Base-by-base conservation (phyloP, 179 eudicot genomes). In the Amaranthus tricolor region DNA sequence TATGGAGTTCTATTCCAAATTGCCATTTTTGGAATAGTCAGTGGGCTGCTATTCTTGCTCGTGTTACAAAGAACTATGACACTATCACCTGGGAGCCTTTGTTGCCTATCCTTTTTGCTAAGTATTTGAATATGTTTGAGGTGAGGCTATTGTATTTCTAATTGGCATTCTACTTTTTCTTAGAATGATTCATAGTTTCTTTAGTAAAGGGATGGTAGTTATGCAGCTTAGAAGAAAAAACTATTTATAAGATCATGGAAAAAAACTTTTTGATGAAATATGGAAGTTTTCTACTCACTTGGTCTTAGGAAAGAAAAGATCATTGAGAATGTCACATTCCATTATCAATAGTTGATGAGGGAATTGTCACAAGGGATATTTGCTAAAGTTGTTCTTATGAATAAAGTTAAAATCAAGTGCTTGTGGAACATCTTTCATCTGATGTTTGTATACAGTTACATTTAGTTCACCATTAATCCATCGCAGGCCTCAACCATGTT, bases 11-110 rank as follows among this genome's bases (percentile, higher is more conserved):
- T 59, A 81, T 93, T 77, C 98, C 98, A 68, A 88, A 90, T 86
- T 91, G 92, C 79, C 97, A 88, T 74, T 95, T 95, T 75, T 95
- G 99, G 99, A 90, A 95, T 79, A 88, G 95, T 75, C 99, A 95
- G 70, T 95, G 98, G 98, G 86, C 95, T 70, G 90, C 98, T 72
- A 79, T 95, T 72, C 91, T 88, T 80, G 98, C 98, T 79, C 99
- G 99, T 72, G 89, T 91, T 66, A 88, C 89, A 82, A 95, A 93
- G 86, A 89, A 88, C 83, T 90, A 86, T 81, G 79, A 81, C 68
- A 72, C 55, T 43, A 80, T 89, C 68, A 80, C 82, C 74, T 95
- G 99, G 99, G 96, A 93, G 71, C 80, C 85, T 76, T 86, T 87
- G 69, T 81, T 93, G 78, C 92, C 98, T 8, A 68, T 78, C 52